Evolutionary conservation across 108 stramenopile genomes (phyloP).

Genomic region (Pinguiococcus pyrenoidosus): DNA sequence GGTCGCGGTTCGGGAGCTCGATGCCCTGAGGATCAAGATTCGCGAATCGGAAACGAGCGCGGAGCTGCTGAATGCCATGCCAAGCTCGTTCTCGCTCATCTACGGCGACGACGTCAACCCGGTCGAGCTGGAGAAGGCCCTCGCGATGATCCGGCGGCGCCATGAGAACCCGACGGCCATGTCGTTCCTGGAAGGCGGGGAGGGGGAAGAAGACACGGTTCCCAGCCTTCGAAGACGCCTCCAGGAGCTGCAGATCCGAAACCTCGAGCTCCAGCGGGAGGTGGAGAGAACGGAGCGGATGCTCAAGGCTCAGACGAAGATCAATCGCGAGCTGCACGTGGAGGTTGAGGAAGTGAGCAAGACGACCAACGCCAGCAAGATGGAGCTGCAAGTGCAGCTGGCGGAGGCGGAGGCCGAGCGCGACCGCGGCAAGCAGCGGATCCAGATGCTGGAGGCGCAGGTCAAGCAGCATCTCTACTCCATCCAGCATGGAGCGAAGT

Average conservation of each 20-base stretch:
- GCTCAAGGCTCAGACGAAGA: constrained; percentile 48
- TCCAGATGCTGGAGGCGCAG: constrained; percentile 44
- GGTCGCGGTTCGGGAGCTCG: constrained; percentile 13
- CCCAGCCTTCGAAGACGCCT: constrained; percentile 31
- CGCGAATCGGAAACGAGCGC: constrained; percentile 19
- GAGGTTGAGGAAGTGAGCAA: constrained; percentile 33
- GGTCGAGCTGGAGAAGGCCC: constrained; percentile 44
- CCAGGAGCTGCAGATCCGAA: constrained; percentile 35
- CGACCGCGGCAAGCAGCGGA: constrained; percentile 23
- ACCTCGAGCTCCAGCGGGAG: constrained; percentile 35
- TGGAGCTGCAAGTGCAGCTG: constrained; percentile 21
- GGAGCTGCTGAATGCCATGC: neutral
- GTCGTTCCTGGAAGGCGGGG: constrained; percentile 23
- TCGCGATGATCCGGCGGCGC: constrained; percentile 34
- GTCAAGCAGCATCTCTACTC: constrained; percentile 20
- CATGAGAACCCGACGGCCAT: constrained; percentile 5
- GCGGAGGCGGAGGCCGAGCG: constrained; percentile 36
- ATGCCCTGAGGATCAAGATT: constrained; percentile 21
- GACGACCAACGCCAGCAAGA: constrained; percentile 11
- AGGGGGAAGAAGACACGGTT: constrained; percentile 10
- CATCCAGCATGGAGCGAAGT: too few species aligned
- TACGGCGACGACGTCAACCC: constrained; percentile 41
- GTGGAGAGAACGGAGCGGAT: constrained; percentile 47
- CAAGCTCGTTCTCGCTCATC: constrained; percentile 8
- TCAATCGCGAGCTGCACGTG: constrained; percentile 46